A percentile compares a stretch with the other conserved stretches of the same genome.
Conservation (phyloP, 148 eudicot genomes). For the Oxyria digyna region DNA sequence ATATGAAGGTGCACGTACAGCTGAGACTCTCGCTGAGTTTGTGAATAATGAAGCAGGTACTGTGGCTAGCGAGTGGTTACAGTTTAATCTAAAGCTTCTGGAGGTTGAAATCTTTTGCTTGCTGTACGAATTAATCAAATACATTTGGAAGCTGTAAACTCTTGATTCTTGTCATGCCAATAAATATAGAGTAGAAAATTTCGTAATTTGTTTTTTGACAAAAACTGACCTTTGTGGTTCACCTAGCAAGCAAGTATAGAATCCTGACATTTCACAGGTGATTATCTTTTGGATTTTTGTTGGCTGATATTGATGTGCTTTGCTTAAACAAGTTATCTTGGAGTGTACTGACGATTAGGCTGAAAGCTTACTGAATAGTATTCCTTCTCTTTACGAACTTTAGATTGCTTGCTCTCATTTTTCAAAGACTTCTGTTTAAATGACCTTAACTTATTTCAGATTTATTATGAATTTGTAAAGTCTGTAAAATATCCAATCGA, state of each 20-base stretch:
- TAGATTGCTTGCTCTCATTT: not conserved
- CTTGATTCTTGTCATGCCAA: not conserved
- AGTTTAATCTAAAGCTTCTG: not conserved
- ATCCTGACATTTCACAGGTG: not conserved
- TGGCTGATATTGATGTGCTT: not conserved
- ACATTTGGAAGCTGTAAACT: not conserved
- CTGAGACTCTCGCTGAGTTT: conserved; percentile 80
- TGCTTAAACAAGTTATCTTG: conserved; percentile 31
- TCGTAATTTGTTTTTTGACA: not conserved
- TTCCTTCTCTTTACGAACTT: not conserved
- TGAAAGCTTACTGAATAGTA: not conserved
- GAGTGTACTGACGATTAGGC: not conserved
- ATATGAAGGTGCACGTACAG: conserved; percentile 88
- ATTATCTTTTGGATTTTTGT: not conserved
- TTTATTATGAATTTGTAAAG: not conserved
- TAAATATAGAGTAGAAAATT: not conserved
- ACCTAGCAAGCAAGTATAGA: not conserved
- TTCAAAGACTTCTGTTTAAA: not conserved
- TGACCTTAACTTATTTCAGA: not conserved
- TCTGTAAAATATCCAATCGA: not conserved
- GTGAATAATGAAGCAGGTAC: conserved; percentile 84
- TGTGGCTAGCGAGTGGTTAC: no score
- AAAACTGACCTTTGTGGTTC: not conserved
- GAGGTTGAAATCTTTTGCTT: not conserved
- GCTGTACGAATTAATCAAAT: not conserved